A percentile compares a stretch with the other conserved stretches of the same genome.
These are phyloP conservation scores for Trichoderma afroharzianum DNA, from an alignment of 2,329 filamentous ascomycete species.

Conservation along the genomic window DNA sequence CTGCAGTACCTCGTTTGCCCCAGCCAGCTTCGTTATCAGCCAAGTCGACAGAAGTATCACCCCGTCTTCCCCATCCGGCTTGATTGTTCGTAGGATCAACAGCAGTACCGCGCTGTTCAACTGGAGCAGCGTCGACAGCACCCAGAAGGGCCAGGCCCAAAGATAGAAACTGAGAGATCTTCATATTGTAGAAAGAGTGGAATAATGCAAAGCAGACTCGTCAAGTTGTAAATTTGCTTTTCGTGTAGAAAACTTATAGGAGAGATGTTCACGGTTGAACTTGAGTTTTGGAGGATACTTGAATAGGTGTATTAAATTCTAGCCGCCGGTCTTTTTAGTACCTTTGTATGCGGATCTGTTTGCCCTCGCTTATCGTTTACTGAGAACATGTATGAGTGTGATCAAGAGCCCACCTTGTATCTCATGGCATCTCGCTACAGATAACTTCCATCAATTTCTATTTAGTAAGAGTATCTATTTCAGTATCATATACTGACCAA, in stretches of 20 bases:
- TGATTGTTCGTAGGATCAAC: not conserved
- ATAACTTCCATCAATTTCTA: not conserved
- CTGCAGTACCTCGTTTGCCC: not conserved
- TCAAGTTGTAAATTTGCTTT: not conserved
- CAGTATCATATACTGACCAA: not conserved
- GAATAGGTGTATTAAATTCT: not conserved
- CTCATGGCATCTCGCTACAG: not conserved
- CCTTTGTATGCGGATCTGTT: not conserved
- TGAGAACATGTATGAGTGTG: not conserved
- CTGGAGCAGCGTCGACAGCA: constrained; percentile 4
- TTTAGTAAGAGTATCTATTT: not conserved
- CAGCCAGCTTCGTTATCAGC: not conserved
- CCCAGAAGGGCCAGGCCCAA: not conserved
- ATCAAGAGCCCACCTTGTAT: not conserved
- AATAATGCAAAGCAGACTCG: not conserved
- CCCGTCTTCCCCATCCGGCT: not conserved
- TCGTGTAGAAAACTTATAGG: not conserved
- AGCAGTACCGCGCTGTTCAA: not conserved
- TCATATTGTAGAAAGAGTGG: not conserved
- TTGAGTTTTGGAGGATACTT: not conserved
- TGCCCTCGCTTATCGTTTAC: not conserved
- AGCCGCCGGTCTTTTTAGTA: not conserved
- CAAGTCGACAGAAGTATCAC: not conserved
- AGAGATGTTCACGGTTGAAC: not conserved
- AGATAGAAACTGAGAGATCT: not conserved